Evolutionary conservation across 345 rosid species (phyloP).

Genomic region (Salix suchowensis): DNA sequence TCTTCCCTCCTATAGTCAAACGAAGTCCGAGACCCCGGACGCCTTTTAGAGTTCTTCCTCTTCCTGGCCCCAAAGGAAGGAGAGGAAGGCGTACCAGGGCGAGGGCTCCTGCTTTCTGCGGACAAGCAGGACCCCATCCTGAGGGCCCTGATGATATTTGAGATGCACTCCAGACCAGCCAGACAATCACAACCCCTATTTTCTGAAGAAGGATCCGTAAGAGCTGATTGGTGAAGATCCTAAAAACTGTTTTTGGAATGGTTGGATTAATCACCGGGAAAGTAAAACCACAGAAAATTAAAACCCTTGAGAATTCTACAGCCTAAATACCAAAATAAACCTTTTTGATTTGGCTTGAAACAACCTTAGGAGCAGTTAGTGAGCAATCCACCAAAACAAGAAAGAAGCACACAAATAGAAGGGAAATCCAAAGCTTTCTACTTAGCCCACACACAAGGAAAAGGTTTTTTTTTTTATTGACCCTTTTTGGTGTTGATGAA

Average conservation of each 20-base stretch:
- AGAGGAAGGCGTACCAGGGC: constrained; percentile 77
- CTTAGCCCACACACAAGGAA: neutral
- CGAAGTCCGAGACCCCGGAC: constrained; percentile 55
- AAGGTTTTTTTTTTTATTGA: neutral
- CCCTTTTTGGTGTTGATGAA: neutral
- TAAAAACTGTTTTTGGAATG: neutral
- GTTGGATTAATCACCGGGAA: neutral
- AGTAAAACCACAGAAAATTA: too few relatives aligned
- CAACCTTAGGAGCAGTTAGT: neutral
- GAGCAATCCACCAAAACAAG: constrained; percentile 2
- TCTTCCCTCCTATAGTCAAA: constrained; percentile 66
- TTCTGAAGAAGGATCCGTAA: constrained; percentile 61
- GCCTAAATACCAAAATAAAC: neutral
- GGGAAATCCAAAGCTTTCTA: neutral
- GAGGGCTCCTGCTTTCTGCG: constrained; percentile 84
- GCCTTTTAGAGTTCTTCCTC: constrained; percentile 59
- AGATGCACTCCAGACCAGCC: constrained; percentile 96
- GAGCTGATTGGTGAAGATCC: constrained; percentile 15
- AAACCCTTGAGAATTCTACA: neutral
- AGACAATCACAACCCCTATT: constrained; percentile 47
- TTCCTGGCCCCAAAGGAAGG: constrained; percentile 55
- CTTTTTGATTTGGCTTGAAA: constrained; percentile 1
- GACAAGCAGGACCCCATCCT: constrained; percentile 99
- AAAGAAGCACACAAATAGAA: neutral
- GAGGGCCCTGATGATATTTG: constrained; percentile 94